Conservation (phyloP, 768 basidiomycete genomes). For the Tylopilus vinaceipallidus region DNA sequence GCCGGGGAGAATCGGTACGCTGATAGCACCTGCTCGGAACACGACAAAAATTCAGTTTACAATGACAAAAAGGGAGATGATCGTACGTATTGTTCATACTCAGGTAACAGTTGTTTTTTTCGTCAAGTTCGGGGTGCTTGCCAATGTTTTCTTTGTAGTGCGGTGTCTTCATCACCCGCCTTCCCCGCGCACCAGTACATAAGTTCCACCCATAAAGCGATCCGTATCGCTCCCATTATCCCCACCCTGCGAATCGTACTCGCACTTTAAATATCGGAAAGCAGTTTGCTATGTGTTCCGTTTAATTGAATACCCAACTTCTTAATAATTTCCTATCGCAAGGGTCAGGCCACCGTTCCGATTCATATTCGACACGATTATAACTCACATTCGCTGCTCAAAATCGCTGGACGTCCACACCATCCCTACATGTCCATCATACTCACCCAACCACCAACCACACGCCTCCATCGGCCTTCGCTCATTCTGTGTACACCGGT, state of each 20-base stretch:
- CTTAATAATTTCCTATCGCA: slow-evolving; percentile 1
- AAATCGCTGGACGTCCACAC: not conserved
- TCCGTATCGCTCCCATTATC: not conserved
- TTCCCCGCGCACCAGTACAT: slow-evolving; percentile 17
- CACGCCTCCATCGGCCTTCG: slow-evolving; percentile 5
- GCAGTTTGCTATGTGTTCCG: not conserved
- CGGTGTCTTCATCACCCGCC: slow-evolving; percentile 10
- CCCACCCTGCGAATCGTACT: not conserved
- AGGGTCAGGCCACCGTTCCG: not conserved
- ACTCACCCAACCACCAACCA: slow-evolving; percentile 6
- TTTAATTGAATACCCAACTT: slow-evolving; percentile 1
- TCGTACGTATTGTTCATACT: slow-evolving; percentile 1
- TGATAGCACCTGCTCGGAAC: not conserved
- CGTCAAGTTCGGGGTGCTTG: not conserved
- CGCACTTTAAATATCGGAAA: not conserved
- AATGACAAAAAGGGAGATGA: slow-evolving; percentile 5
- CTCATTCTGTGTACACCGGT: not conserved
- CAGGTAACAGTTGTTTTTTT: slow-evolving; percentile 4
- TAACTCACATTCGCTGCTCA: slow-evolving; percentile 9
- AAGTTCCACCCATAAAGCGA: slow-evolving; percentile 1
- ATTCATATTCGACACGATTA: slow-evolving; percentile 1
- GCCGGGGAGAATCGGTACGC: slow-evolving; percentile 7
- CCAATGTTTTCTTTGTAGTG: not conserved
- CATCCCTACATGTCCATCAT: slow-evolving; percentile 13
- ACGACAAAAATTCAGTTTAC: not conserved